A percentile compares a stretch with the other conserved stretches of the same genome.
Conservation (phyloP, 768 basidiomycete species). For the Lentinula boryana region DNA sequence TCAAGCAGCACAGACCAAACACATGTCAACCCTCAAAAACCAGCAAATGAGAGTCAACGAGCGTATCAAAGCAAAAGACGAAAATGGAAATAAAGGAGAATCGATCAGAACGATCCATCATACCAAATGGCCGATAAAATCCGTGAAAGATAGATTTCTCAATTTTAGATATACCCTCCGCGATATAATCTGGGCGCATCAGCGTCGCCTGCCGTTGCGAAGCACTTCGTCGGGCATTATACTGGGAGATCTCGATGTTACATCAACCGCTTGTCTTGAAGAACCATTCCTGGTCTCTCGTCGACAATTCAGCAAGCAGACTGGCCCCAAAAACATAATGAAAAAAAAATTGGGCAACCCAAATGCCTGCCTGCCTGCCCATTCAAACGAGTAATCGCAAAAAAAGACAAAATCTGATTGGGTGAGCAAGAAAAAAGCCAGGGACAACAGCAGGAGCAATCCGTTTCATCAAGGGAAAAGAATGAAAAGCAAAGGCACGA, state of each 20-base stretch:
- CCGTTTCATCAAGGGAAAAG: not conserved
- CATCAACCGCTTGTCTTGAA: constrained; percentile 1
- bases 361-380: not conserved
- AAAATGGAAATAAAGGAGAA: not conserved
- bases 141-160: constrained; percentile 2
- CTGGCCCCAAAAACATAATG: not conserved
- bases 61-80: not conserved
- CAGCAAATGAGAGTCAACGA: not conserved
- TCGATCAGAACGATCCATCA: constrained; percentile 1
- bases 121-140: constrained; percentile 1
- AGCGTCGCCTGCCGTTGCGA: not conserved
- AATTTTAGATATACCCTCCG: not conserved
- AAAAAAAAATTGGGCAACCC: not conserved
- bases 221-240: not conserved
- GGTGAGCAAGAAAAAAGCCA: not conserved
- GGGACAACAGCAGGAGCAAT: not conserved
- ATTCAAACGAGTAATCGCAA: not conserved
- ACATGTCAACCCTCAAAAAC: not conserved
- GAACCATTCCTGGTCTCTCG: not conserved
- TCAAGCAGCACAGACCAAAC: not conserved
- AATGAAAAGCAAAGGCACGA: not conserved
- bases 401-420: constrained; percentile 1
- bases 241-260: not conserved
- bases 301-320: constrained; percentile 3
- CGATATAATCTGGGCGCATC: not conserved